Evolutionary conservation across 1,284 basidiomycete genomes (phyloP), one percentile per base, ranked within the genome.

Genomic region (Malassezia cuniculi): DNA sequence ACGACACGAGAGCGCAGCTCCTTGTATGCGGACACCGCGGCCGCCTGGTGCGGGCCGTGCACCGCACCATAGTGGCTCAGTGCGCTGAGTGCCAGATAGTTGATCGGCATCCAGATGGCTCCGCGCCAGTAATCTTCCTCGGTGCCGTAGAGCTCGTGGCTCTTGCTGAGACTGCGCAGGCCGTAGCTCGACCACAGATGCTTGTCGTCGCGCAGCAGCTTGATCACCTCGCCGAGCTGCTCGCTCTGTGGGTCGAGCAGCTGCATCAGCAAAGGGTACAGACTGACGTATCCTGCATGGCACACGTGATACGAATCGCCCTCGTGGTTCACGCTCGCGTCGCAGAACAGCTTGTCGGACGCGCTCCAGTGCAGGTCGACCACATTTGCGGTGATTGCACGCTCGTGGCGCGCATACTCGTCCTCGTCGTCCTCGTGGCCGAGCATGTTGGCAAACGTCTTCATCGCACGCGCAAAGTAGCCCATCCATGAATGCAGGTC

Each of bases 81-180:
- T 6, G 85, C 78, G 17, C 76, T 74, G 37, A 94, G 70, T 14
- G 79, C 78, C 50, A 94, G 75, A 63, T 86, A 94, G 68, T 94
- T 93, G 80, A 94, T 86, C 64, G 85, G 87, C 20, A 93, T 76
- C 87, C 87, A 94, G 38, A 94, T 81, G 2, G 89, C 85, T 3
- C 87, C 86, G 56, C 81, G 80, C 87, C 87, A 94, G 69, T 94
- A 94, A 69, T 93, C 84, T 65, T 94, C 89, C 36, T 81, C 87
- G 56, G 78, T 72, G 12, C 86, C 87, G 55, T 85, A 94, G 39
- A 81, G 75, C n/a, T 80, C 77, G 60, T 94, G 84, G 12, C 78
- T 76, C 25, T 75, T 78, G 10, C 83, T 85, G 36, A 94, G 71
- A 53, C 84, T 87, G 27, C 87, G 79, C 27, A 94, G 72, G 32